Conservation (phyloP, 2,329 filamentous ascomycete species). For the Sporothrix pseudoabietina region DNA sequence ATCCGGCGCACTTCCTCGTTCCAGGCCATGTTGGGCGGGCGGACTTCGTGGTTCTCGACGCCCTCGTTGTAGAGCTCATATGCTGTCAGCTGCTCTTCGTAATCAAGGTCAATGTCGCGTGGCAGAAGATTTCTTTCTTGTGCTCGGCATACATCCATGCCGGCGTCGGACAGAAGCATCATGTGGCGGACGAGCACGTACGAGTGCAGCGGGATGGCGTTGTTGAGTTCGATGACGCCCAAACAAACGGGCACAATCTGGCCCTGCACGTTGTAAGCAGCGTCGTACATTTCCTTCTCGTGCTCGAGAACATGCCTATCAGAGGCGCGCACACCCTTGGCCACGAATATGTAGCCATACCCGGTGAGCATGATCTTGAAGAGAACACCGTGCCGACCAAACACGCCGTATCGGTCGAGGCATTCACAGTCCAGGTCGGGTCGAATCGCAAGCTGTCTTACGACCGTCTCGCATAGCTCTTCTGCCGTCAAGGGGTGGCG, state of each 20-base stretch:
- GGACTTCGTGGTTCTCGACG: neutral
- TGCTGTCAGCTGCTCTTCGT: neutral
- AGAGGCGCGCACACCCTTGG: constrained; percentile 16
- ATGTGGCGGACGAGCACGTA: constrained; percentile 16
- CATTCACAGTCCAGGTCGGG: constrained; percentile 10
- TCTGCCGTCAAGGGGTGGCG: neutral
- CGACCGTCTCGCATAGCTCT: neutral
- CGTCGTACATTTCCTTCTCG: constrained; percentile 10
- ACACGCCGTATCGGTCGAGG: neutral
- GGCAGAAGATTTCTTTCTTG: neutral
- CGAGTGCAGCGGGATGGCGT: constrained; percentile 9
- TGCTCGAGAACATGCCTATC: constrained; percentile 7
- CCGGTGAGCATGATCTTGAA: constrained; percentile 18
- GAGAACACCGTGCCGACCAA: constrained; percentile 22
- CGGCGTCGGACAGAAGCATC: constrained; percentile 24
- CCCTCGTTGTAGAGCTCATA: constrained; percentile 7
- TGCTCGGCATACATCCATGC: neutral
- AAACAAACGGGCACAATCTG: constrained; percentile 21
- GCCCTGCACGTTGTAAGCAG: constrained; percentile 3
- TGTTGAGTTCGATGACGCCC: constrained; percentile 7
- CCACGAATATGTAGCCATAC: constrained; percentile 26
- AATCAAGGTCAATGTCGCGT: neutral
- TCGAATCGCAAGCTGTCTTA: neutral
- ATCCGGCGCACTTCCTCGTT: constrained; percentile 13
- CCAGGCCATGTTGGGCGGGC: constrained; percentile 14